Percentiles rank a stretch among this genome's conserved stretches.
Evolutionary conservation across 305 asterid species (phyloP).

Genomic region (Rubia tinctorum): DNA sequence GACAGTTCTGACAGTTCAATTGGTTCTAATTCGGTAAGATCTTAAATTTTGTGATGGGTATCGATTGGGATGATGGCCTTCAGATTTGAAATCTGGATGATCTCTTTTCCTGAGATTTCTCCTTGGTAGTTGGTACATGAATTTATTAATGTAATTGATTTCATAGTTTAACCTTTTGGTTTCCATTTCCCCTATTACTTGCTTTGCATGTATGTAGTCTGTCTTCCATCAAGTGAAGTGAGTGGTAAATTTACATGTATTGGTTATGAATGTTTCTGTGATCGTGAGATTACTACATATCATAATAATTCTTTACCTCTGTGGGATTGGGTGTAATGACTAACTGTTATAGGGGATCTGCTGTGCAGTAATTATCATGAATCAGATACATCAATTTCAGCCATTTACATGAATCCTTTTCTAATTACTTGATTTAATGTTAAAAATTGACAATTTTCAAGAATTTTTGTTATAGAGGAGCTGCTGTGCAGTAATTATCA

Average conservation of each 20-base stretch:
- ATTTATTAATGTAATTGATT: background rate
- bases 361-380: background rate
- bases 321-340: background rate
- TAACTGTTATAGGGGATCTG: background rate
- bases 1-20: background rate
- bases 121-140: background rate
- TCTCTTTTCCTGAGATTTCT: background rate
- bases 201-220: background rate
- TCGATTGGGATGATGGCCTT: slow-evolving; percentile 1
- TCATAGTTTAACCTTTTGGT: background rate
- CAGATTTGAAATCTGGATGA: background rate
- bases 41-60: background rate
- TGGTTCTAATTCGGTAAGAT: slow-evolving; percentile 12
- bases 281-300: background rate
- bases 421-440: no score
- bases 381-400: no score
- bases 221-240: background rate
- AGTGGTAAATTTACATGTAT: slow-evolving; percentile 5
- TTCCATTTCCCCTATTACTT: background rate
- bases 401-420: no score
- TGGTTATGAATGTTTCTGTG: slow-evolving; percentile 3
- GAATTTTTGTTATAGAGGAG: background rate
- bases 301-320: background rate
- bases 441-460: no score
- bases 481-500: background rate